Percentiles rank a stretch among this genome's conserved stretches.
Evolutionary conservation across 768 basidiomycete genomes (phyloP).

Genomic region (Pilatotrama ljubarskyi): DNA sequence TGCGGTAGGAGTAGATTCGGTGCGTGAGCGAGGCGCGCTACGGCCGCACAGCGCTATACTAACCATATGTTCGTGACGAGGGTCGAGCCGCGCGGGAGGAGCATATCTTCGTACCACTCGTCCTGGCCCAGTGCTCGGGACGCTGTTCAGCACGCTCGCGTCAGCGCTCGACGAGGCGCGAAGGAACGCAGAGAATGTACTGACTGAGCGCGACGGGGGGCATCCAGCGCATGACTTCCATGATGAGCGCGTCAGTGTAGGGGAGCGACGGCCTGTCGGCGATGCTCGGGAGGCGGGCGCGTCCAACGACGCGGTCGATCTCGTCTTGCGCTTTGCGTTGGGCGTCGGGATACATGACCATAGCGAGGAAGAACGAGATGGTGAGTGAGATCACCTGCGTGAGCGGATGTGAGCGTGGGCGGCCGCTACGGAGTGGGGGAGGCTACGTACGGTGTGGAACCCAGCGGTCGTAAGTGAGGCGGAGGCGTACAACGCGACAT

Average conservation of each 20-base stretch:
- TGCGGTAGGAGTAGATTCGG: neutral
- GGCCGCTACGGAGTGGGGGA: too few species aligned
- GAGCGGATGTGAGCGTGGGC: too few species aligned
- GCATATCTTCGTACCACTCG: slow-evolving; percentile 25
- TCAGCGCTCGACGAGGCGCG: neutral
- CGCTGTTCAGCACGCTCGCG: slow-evolving; percentile 12
- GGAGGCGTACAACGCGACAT: neutral
- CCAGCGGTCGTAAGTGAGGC: neutral
- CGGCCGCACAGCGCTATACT: too few species aligned
- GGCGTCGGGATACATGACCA: slow-evolving; percentile 35
- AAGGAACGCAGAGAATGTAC: neutral
- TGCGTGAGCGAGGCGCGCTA: too few species aligned
- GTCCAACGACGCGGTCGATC: slow-evolving; percentile 28
- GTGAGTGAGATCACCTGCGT: neutral
- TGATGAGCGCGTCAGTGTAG: slow-evolving; percentile 23
- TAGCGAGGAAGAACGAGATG: slow-evolving; percentile 35
- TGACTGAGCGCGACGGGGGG: slow-evolving; percentile 35
- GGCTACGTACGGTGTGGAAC: neutral
- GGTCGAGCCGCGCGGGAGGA: slow-evolving; percentile 26
- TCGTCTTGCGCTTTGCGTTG: slow-evolving; percentile 29
- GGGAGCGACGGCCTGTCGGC: slow-evolving; percentile 23
- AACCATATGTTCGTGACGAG: slow-evolving; percentile 31
- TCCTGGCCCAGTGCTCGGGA: slow-evolving; percentile 21
- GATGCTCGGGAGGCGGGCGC: slow-evolving; percentile 21
- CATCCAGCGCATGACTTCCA: slow-evolving; percentile 35